Conservation (phyloP, 352 stramenopile genomes). For the Pythium sp. region DNA sequence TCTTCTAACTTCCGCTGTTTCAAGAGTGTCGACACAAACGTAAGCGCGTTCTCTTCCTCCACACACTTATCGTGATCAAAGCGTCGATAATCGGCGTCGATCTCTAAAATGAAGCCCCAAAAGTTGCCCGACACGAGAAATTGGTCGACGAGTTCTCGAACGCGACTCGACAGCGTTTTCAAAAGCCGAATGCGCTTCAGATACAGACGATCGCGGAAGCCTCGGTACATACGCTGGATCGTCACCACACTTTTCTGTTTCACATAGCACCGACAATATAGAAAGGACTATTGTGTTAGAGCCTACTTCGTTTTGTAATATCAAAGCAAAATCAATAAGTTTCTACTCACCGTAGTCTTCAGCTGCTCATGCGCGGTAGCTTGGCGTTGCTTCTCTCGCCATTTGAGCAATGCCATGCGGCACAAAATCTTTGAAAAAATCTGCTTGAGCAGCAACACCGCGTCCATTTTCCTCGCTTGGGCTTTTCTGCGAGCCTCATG, state of each 20-base stretch:
- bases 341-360: conserved; percentile 16
- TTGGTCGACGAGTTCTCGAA: conserved; percentile 38
- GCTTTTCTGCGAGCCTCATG: conserved; percentile 9
- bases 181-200: conserved; percentile 41
- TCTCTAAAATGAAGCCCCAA: conserved; percentile 54
- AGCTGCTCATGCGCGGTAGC: conserved; percentile 23
- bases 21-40: conserved; percentile 50
- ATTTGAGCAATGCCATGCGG: conserved; percentile 25
- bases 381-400: conserved; percentile 26
- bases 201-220: conserved; percentile 40
- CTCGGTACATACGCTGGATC: conserved; percentile 55
- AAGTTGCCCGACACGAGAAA: conserved; percentile 57
- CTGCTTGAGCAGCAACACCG: conserved; percentile 3
- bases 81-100: conserved; percentile 58
- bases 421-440: conserved; percentile 19
- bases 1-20: conserved; percentile 44
- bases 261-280: not conserved
- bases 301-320: not conserved
- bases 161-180: conserved; percentile 34
- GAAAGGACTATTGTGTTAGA: too few species aligned
- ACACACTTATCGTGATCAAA: conserved; percentile 39
- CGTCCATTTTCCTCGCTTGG: conserved; percentile 10
- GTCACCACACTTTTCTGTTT: conserved; percentile 23
- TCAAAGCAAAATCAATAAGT: not conserved
- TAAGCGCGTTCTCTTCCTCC: conserved; percentile 44